Conservation (phyloP, 768 basidiomycete genomes). For the Mycena maculata region DNA sequence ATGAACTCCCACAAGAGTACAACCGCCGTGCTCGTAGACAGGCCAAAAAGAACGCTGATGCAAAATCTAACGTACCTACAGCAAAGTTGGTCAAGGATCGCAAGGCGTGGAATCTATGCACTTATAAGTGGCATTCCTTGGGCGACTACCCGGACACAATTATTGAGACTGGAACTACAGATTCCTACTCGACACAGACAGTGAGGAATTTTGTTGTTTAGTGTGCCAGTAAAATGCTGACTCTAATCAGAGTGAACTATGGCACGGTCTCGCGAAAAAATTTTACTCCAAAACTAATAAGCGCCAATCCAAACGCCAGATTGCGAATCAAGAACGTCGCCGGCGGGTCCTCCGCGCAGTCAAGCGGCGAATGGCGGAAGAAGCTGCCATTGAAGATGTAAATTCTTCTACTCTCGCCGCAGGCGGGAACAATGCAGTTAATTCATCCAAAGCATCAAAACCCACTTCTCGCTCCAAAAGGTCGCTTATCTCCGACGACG, state of each 20-base stretch:
- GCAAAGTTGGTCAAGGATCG: background rate
- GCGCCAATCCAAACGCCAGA: too few species aligned
- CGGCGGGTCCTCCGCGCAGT: too few species aligned
- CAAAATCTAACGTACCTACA: background rate
- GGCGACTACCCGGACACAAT: conserved; percentile 43
- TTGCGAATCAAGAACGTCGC: too few species aligned
- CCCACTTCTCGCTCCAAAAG: too few species aligned
- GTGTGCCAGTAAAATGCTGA: background rate
- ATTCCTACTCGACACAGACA: conserved; percentile 46
- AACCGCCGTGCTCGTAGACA: conserved; percentile 37
- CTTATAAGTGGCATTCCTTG: conserved; percentile 41
- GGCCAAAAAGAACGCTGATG: conserved; percentile 20
- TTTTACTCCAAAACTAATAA: too few species aligned
- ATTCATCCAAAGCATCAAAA: too few species aligned
- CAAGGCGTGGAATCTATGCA: conserved; percentile 35
- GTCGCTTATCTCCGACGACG: too few species aligned
- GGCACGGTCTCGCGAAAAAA: conserved; percentile 49
- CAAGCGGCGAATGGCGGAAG: too few species aligned
- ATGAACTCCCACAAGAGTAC: conserved; percentile 46
- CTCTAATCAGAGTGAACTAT: conserved; percentile 53
- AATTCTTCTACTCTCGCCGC: too few species aligned
- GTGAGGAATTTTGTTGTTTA: conserved; percentile 34
- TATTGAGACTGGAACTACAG: conserved; percentile 39
- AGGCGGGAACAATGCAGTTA: too few species aligned
- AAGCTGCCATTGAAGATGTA: too few species aligned